Evolutionary conservation across 1,284 basidiomycete species (phyloP), one percentile per base, ranked within the genome.

Genomic region (Ceratobasidium sp.): DNA sequence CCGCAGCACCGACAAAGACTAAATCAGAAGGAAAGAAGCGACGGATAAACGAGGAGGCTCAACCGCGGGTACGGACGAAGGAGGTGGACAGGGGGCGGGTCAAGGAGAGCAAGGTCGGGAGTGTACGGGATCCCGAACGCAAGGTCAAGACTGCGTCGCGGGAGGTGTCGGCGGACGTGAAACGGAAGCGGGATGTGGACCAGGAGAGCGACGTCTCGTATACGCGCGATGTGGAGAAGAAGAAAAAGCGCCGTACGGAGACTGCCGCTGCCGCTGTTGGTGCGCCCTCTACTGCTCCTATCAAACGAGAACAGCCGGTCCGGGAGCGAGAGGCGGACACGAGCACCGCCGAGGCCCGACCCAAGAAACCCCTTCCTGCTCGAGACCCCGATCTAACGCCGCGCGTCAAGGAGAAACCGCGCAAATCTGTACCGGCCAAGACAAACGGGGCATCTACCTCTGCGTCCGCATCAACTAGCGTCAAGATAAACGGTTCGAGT

Each of bases 131-230:
- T 64, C 62, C 62, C 22, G 62, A 43, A 22, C 62, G 62, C 7
- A 59, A 59, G 34, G n/a, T 64, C 62, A 64, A 44, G 25, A n/a
- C 62, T 54, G 51, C 25, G 19, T 25, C 51, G 19, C 51, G 51
- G 46, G 65, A 67, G 2, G 56, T 15, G 51, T 17, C 51, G 17
- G 37, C 37, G 8, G 62, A 46, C 3, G 43, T 34, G 43, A 32
- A 56, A 11, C 56, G 56, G 40, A 54, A 56, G 19, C 69, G 69
- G 34, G 69, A 71, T n/a, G 25, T 61, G 25, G 69, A 71, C 19
- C 69, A 71, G 56, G 69, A 71, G 40, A 71, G 69, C 69, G 69
- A 71, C 34, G 56, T 37, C 4, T 61, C 69, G 49, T 61, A 61
- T 37, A 9, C 37, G 29, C 62, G 62, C n/a, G 62, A 46, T 22